Conservation (phyloP, 2,329 filamentous ascomycete genomes). For the Decorospora gaudefroyi region DNA sequence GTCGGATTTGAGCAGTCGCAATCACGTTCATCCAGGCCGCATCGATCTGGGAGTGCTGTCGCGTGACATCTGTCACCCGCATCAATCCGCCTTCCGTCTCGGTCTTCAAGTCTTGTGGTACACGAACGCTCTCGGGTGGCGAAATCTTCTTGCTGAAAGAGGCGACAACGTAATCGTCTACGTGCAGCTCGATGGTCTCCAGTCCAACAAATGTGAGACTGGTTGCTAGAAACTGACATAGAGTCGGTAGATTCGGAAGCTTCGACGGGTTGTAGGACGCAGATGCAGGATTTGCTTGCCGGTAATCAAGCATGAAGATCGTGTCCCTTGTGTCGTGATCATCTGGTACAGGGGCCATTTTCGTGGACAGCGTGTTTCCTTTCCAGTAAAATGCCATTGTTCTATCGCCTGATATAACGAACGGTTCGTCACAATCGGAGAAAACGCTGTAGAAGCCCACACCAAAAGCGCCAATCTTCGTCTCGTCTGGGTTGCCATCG, state of each 20-base stretch:
- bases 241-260: constrained; percentile 79
- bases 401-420: constrained; percentile 87
- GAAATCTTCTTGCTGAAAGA: constrained; percentile 83
- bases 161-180: constrained; percentile 84
- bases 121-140: constrained; percentile 69
- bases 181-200: constrained; percentile 82
- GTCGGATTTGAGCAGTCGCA: constrained; percentile 72
- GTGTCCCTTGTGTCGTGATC: constrained; percentile 72
- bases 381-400: constrained; percentile 99
- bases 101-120: constrained; percentile 79
- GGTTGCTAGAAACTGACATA: constrained; percentile 90
- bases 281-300: constrained; percentile 68
- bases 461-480: constrained; percentile 97
- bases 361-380: constrained; percentile 93
- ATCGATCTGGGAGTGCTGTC: constrained; percentile 89
- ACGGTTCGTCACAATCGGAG: constrained; percentile 95
- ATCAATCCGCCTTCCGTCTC: constrained; percentile 86
- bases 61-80: constrained; percentile 78
- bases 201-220: constrained; percentile 95
- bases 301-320: constrained; percentile 92
- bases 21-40: constrained; percentile 86
- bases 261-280: constrained; percentile 62
- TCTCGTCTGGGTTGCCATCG: constrained; percentile 98
- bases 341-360: constrained; percentile 74
- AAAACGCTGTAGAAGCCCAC: constrained; percentile 99